Percentiles rank a stretch among this genome's conserved stretches.
Conservation (phyloP, 2,329 filamentous ascomycete species). For the Fusarium sp. region DNA sequence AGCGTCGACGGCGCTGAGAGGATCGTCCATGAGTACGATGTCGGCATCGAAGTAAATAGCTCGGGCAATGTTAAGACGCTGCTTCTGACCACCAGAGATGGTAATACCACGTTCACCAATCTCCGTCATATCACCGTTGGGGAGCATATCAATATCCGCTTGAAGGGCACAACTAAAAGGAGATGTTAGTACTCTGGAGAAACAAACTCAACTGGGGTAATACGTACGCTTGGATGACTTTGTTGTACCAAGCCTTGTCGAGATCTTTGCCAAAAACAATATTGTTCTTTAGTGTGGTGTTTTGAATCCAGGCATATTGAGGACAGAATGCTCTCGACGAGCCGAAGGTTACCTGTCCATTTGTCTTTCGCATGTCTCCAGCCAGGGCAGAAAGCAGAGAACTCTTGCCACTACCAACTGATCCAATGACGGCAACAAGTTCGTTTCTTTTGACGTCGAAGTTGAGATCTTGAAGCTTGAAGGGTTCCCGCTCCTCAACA, state of each 20-base stretch:
- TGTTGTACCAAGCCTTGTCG: slow-evolving; percentile 80
- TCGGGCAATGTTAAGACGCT: slow-evolving; percentile 92
- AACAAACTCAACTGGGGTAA: neutral
- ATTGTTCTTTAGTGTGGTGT: slow-evolving; percentile 86
- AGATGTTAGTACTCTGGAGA: neutral
- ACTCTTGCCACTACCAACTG: slow-evolving; percentile 90
- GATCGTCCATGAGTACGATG: slow-evolving; percentile 76
- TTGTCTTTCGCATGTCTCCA: slow-evolving; percentile 90
- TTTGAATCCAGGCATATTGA: slow-evolving; percentile 98
- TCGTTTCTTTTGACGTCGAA: slow-evolving; percentile 78
- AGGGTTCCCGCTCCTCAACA: slow-evolving; percentile 71
- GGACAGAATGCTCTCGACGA: slow-evolving; percentile 90
- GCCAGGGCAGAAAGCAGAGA: slow-evolving; percentile 89
- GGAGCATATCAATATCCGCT: slow-evolving; percentile 92
- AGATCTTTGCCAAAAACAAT: slow-evolving; percentile 88
- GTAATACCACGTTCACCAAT: slow-evolving; percentile 97
- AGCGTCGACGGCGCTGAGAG: slow-evolving; percentile 75
- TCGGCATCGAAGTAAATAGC: slow-evolving; percentile 77
- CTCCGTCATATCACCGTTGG: slow-evolving; percentile 86
- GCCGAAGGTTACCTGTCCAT: slow-evolving; percentile 78
- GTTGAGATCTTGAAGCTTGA: slow-evolving; percentile 76
- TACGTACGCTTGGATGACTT: slow-evolving; percentile 79
- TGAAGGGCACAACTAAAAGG: slow-evolving; percentile 77
- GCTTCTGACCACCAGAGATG: slow-evolving; percentile 94
- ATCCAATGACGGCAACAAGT: slow-evolving; percentile 85